A percentile compares a stretch with the other conserved stretches of the same genome.
Conservation (phyloP, 192 early-diverging fungal species). For the Endogone sp. region DNA sequence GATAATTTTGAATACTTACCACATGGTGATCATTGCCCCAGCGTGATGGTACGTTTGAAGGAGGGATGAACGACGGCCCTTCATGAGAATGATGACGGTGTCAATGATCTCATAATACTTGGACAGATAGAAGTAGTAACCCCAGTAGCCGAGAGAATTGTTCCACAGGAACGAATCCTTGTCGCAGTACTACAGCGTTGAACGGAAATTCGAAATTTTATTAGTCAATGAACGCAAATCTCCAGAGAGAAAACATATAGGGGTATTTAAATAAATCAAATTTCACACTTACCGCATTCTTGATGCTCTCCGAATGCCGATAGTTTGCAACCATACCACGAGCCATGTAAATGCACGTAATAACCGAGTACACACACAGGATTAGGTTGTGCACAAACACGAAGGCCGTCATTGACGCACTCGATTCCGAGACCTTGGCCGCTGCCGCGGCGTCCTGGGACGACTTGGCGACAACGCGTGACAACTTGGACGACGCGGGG, state of each 20-base stretch:
- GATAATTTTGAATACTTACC: slow-evolving; percentile 19
- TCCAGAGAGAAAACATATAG: background rate
- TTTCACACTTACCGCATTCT: slow-evolving; percentile 52
- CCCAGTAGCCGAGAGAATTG: slow-evolving; percentile 72
- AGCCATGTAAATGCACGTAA: slow-evolving; percentile 64
- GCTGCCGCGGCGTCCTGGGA: slow-evolving; percentile 9
- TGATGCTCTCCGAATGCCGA: slow-evolving; percentile 36
- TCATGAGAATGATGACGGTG: slow-evolving; percentile 80
- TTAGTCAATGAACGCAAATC: too few relatives aligned
- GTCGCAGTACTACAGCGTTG: slow-evolving; percentile 54
- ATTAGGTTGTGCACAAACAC: slow-evolving; percentile 74
- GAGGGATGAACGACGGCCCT: slow-evolving; percentile 71
- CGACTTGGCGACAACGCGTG: slow-evolving; percentile 46
- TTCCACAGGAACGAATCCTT: slow-evolving; percentile 62
- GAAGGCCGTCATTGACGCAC: slow-evolving; percentile 61
- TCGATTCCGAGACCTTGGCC: slow-evolving; percentile 19
- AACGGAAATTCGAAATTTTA: too few relatives aligned
- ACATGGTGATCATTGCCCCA: slow-evolving; percentile 81
- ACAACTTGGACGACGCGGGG: slow-evolving; percentile 45
- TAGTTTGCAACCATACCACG: slow-evolving; percentile 51
- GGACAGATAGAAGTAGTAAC: slow-evolving; percentile 85
- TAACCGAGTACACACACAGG: slow-evolving; percentile 66
- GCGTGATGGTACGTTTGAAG: slow-evolving; percentile 87
- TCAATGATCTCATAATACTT: slow-evolving; percentile 89
- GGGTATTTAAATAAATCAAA: background rate